Conservation (phyloP, 2,329 filamentous ascomycete genomes). For the Dryadomyces sulphureus region DNA sequence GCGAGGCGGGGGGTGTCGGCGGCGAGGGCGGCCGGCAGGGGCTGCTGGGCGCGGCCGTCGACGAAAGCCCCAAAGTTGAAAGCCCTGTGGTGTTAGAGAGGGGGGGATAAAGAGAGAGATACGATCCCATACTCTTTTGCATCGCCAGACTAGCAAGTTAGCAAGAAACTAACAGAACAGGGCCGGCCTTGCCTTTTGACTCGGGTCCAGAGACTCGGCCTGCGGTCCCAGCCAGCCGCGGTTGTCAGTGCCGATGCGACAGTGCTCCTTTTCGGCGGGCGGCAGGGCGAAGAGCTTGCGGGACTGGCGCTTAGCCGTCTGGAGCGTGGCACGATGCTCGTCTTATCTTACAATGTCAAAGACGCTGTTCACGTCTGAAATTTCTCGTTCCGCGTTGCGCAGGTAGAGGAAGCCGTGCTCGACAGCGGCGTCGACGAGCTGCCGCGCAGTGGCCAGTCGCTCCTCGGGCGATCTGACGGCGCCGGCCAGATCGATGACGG, state of each 20-base stretch:
- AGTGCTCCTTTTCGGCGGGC: constrained; percentile 55
- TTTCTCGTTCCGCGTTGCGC: constrained; percentile 55
- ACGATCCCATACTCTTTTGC: constrained; percentile 59
- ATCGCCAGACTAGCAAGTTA: constrained; percentile 48
- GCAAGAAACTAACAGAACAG: constrained; percentile 13
- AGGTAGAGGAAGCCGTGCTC: constrained; percentile 86
- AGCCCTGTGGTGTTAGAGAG: constrained; percentile 36
- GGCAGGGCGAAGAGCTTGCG: constrained; percentile 59
- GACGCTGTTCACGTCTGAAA: constrained; percentile 53
- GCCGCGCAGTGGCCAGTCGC: constrained; percentile 37
- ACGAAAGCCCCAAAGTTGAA: constrained; percentile 83
- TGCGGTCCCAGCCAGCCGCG: constrained; percentile 83
- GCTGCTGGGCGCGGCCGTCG: constrained; percentile 56
- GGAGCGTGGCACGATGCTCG: not conserved
- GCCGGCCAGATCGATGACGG: constrained; percentile 67
- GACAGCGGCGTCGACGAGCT: constrained; percentile 65
- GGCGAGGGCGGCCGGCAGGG: constrained; percentile 51
- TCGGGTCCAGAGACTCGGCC: constrained; percentile 74
- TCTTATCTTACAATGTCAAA: constrained; percentile 60
- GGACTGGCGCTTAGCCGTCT: constrained; percentile 33
- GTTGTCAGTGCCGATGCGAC: constrained; percentile 66
- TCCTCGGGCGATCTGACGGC: constrained; percentile 10
- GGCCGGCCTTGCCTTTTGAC: constrained; percentile 46
- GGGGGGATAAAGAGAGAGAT: too few relatives aligned
- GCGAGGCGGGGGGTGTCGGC: constrained; percentile 45